A percentile compares a stretch with the other conserved stretches of the same genome.
phyloP scores from a whole-genome alignment of 164 flowering plant species.

The Vitis riparia region DNA sequence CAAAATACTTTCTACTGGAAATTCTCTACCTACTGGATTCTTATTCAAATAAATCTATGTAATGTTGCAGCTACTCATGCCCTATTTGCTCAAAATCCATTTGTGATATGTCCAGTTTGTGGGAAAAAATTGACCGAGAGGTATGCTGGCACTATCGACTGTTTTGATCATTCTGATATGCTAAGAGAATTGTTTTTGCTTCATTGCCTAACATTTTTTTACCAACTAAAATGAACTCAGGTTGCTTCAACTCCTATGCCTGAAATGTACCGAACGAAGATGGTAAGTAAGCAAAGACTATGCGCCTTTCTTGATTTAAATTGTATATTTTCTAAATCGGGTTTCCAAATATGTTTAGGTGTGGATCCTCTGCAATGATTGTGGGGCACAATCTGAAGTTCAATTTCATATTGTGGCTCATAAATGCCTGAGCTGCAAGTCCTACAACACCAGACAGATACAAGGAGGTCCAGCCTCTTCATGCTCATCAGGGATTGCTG shows the following conservation, averaged over 20 bases:
- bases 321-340: neutral
- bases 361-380: slow-evolving; percentile 91
- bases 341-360: slow-evolving; percentile 37
- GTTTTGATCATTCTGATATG: neutral
- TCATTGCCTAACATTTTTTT: slow-evolving; percentile 2
- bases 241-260: slow-evolving; percentile 81
- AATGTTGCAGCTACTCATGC: slow-evolving; percentile 63
- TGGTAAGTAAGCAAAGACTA: slow-evolving; percentile 39
- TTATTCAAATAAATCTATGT: neutral
- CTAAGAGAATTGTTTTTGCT: neutral
- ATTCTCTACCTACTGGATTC: neutral
- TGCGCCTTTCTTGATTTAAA: too few species aligned
- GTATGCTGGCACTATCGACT: slow-evolving; percentile 26
- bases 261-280: slow-evolving; percentile 60
- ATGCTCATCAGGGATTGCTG: slow-evolving; percentile 35
- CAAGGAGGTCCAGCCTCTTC: slow-evolving; percentile 49
- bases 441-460: slow-evolving; percentile 84
- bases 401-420: slow-evolving; percentile 71
- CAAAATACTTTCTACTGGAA: neutral
- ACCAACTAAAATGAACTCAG: slow-evolving; percentile 29
- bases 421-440: slow-evolving; percentile 70
- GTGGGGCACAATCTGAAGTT: slow-evolving; percentile 64
- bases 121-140: slow-evolving; percentile 76
- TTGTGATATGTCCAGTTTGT: slow-evolving; percentile 68
- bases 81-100: slow-evolving; percentile 84